Conservation (phyloP, 805 yeast genomes). For the Candida bentonensis region DNA sequence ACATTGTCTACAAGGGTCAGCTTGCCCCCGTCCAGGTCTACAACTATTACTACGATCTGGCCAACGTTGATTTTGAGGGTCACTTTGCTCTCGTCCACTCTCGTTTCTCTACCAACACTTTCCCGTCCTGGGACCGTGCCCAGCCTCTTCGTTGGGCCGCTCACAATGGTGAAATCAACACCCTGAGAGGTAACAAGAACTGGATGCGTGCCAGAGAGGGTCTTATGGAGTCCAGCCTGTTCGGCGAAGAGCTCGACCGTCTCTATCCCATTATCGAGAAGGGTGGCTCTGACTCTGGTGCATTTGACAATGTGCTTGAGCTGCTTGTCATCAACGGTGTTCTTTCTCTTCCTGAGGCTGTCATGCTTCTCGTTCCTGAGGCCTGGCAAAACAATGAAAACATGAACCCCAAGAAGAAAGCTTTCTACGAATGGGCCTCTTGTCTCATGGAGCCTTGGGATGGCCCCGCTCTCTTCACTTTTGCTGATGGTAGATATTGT, state of each 20-base stretch:
- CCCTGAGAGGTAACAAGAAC: slow-evolving; percentile 92
- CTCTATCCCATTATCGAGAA: slow-evolving; percentile 93
- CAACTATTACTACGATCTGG: slow-evolving; percentile 84
- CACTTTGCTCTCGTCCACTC: slow-evolving; percentile 96
- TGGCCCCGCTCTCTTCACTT: slow-evolving; percentile 94
- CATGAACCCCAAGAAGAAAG: slow-evolving; percentile 85
- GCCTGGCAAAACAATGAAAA: slow-evolving; percentile 84
- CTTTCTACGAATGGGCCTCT: slow-evolving; percentile 98
- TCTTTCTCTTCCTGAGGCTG: slow-evolving; percentile 86
- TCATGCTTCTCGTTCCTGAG: slow-evolving; percentile 94
- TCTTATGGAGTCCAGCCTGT: slow-evolving; percentile 74
- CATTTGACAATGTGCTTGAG: slow-evolving; percentile 90
- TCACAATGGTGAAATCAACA: slow-evolving; percentile 96
- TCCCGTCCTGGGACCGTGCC: slow-evolving; percentile 99
- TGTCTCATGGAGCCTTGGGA: slow-evolving; percentile 99
- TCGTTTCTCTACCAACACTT: slow-evolving; percentile 92
- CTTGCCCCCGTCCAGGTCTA: slow-evolving; percentile 93
- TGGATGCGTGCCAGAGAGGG: slow-evolving; percentile 99
- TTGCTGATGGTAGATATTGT: slow-evolving; percentile 94
- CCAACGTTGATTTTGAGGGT: slow-evolving; percentile 82
- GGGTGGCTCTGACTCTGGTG: slow-evolving; percentile 98
- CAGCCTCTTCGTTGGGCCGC: slow-evolving; percentile 97
- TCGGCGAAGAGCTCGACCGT: slow-evolving; percentile 84
- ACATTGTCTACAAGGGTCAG: slow-evolving; percentile 96
- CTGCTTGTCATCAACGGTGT: slow-evolving; percentile 84